phyloP scores from a whole-genome alignment of 257 asterid species.

The Solanum pimpinellifolium region DNA sequence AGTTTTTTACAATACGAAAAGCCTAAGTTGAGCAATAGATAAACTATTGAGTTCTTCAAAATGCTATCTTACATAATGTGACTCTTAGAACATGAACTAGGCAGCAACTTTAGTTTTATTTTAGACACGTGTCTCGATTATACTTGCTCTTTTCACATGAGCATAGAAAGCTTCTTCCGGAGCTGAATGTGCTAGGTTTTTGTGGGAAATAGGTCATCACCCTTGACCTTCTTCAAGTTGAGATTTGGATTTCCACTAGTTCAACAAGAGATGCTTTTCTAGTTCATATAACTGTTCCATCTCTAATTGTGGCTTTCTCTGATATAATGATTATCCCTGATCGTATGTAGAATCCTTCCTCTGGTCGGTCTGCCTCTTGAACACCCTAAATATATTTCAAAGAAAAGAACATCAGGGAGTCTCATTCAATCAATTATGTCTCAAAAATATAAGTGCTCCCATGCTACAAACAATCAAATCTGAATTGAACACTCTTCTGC shows the following conservation, averaged over 20 bases:
- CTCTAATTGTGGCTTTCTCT: constrained; percentile 74
- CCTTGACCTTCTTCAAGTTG: background rate
- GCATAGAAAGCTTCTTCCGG: background rate
- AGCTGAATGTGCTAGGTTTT: background rate
- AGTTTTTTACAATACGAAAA: background rate
- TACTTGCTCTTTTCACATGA: background rate
- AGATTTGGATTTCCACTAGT: background rate
- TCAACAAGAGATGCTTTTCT: background rate
- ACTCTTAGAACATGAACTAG: background rate
- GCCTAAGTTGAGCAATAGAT: background rate
- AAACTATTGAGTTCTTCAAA: background rate
- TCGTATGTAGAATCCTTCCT: constrained; percentile 77
- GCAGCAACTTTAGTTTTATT: background rate
- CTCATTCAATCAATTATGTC: background rate
- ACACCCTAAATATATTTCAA: constrained; percentile 42
- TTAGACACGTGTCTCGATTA: background rate
- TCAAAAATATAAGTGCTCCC: background rate
- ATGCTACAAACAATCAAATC: background rate
- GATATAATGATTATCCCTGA: constrained; percentile 55
- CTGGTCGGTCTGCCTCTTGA: constrained; percentile 66
- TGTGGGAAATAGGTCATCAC: background rate
- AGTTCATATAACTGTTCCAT: constrained; percentile 57
- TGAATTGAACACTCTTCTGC: background rate
- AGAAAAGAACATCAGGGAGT: background rate
- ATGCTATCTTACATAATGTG: background rate